Conservation (phyloP, 2,329 filamentous ascomycete species). For the Sporothrix brasiliensis region DNA sequence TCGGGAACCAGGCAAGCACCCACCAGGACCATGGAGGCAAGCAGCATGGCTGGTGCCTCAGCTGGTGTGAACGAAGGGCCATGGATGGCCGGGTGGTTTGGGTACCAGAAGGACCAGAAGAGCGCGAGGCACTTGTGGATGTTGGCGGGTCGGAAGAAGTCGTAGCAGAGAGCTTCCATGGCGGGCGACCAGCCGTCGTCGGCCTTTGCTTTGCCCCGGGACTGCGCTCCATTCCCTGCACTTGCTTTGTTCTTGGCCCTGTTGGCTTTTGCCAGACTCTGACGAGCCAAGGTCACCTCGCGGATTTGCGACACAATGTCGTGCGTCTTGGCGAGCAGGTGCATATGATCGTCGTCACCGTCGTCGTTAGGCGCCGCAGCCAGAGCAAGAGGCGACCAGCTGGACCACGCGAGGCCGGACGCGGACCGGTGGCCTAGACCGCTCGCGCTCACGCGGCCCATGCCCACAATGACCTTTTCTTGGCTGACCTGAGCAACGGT, state of each 20-base stretch:
- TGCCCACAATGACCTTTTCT: neutral
- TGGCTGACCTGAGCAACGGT: conserved; percentile 21
- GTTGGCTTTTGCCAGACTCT: neutral
- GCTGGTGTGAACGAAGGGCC: conserved; percentile 11
- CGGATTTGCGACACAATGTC: conserved; percentile 26
- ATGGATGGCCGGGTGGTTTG: conserved; percentile 17
- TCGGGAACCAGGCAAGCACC: conserved; percentile 23
- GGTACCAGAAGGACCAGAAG: conserved; percentile 27
- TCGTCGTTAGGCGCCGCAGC: neutral
- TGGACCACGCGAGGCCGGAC: neutral
- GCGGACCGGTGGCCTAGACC: neutral
- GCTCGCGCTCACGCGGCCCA: neutral
- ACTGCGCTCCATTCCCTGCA: neutral
- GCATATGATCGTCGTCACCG: neutral
- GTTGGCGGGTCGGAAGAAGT: conserved; percentile 20
- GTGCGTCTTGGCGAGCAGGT: conserved; percentile 26
- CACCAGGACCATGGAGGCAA: conserved; percentile 9
- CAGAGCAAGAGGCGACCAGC: neutral
- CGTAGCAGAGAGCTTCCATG: conserved; percentile 23
- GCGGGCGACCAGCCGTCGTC: conserved; percentile 16
- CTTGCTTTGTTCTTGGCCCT: neutral
- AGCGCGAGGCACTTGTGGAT: conserved; percentile 23
- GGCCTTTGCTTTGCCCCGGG: neutral
- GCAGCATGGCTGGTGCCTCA: neutral
- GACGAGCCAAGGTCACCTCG: neutral